Evolutionary conservation across 345 rosid genomes (phyloP).

Genomic region (Salix dunnii): DNA sequence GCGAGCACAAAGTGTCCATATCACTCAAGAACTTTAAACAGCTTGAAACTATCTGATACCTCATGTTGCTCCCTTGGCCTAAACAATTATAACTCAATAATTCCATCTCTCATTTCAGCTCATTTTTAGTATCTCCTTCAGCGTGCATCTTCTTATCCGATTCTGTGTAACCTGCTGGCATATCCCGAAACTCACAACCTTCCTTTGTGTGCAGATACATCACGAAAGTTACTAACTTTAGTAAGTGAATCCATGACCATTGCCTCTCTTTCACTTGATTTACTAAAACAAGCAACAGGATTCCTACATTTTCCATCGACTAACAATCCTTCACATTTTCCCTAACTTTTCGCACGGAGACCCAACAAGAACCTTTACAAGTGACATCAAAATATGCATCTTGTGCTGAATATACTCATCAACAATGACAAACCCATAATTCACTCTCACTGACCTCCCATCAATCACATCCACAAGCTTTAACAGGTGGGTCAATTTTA

Average conservation of each 20-base stretch:
- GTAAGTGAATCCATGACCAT: constrained; percentile 55
- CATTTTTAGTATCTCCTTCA: constrained; percentile 49
- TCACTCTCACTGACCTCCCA: constrained; percentile 45
- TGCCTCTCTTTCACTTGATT: constrained; percentile 49
- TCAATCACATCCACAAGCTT: constrained; percentile 50
- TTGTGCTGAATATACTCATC: constrained; percentile 35
- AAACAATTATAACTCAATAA: constrained; percentile 32
- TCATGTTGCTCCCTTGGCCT: constrained; percentile 45
- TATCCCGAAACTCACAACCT: constrained; percentile 48
- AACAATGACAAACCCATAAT: constrained; percentile 37
- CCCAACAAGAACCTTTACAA: constrained; percentile 60
- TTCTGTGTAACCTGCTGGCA: constrained; percentile 70
- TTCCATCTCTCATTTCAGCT: constrained; percentile 55
- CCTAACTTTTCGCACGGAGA: constrained; percentile 45
- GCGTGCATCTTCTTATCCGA: constrained; percentile 65
- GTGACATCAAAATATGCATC: constrained; percentile 55
- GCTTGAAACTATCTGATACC: constrained; percentile 56
- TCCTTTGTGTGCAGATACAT: constrained; percentile 66
- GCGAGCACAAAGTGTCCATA: constrained; percentile 32
- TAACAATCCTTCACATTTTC: constrained; percentile 13
- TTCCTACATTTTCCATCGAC: constrained; percentile 12
- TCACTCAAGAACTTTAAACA: constrained; percentile 61
- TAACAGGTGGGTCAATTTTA: constrained; percentile 40
- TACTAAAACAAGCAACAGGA: constrained; percentile 32
- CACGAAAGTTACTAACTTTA: constrained; percentile 47